Base-by-base conservation (phyloP, 805 yeast genomes). In the Candida parachauliodes region DNA sequence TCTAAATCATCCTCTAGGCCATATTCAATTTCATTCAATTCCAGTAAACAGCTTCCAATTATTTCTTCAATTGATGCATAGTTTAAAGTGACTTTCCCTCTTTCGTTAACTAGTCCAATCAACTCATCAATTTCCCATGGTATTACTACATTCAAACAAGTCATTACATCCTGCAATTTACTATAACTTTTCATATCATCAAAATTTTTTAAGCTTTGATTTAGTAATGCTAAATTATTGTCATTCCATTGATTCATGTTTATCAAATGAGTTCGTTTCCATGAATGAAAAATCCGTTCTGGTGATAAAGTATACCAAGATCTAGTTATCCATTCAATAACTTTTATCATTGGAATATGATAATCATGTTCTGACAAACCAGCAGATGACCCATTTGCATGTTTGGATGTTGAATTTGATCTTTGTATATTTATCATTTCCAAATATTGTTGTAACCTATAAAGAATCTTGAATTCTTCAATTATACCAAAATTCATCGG, bases 401-500 rank as follows among this genome's bases (percentile, higher is more conserved):
- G 22, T 2, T 31, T 15, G 2, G 14, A 24, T 11, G 40, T 51
- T 3, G 55, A 45, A 39, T 47, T 49, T 12, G 27, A 39, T 32
- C 55, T 38, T 40, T 63, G 69, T n/a, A 53, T 23, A 37, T 57
- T 58, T 12, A 68, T 67, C 70, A 65, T 65, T 36, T 64, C 70
- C 45, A 60, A 58, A 44, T 78, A 80, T 44, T 80, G 85, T 42
- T 74, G 78, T 5, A 75, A 60, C 39, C 86, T 66, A 47, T 74
- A 80, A 32, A 74, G 58, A 10, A 77, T 65, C 48, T 77, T 77
- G 50, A 80, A 76, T 47, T 80, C 85, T 41, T 76, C 77, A 28
- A 75, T 65, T 3, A 79, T 74, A 3, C 86, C 86, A 70, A 79
- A 77, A 42, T 70, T 74, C 66, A 78, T 77, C 6, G 85, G 85